phyloP scores from a whole-genome alignment of 1,284 basidiomycete genomes.

The Fomitopsis betulina region DNA sequence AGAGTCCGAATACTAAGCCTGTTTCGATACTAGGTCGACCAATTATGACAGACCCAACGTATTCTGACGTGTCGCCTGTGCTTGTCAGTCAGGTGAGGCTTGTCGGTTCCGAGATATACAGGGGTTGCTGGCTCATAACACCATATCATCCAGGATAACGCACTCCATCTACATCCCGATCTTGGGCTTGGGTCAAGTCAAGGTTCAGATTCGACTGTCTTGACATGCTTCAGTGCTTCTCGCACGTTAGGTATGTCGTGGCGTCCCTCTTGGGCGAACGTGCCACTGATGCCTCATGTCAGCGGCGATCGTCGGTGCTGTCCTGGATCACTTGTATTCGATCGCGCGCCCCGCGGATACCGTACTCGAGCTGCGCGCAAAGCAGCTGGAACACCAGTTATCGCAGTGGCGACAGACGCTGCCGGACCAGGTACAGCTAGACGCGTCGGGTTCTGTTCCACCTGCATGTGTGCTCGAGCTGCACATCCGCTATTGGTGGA shows the following conservation, averaged over 20 bases:
- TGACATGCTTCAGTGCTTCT: constrained; percentile 73
- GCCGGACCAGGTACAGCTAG: constrained; percentile 58
- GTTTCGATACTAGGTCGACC: constrained; percentile 5
- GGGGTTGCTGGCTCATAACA: background rate
- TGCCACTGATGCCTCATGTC: background rate
- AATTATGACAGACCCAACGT: background rate
- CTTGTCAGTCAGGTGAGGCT: constrained; percentile 4
- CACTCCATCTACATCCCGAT: background rate
- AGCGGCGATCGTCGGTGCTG: constrained; percentile 58
- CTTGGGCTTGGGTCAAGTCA: background rate
- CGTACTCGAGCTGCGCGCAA: constrained; percentile 46
- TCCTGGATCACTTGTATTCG: constrained; percentile 68
- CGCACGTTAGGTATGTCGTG: constrained; percentile 52
- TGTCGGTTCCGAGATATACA: background rate
- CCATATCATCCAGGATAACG: background rate
- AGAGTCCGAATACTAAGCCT: background rate
- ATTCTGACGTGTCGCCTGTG: constrained; percentile 4
- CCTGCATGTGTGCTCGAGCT: constrained; percentile 63
- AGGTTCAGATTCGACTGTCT: constrained; percentile 1
- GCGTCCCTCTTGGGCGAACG: background rate
- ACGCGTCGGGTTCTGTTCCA: constrained; percentile 32
- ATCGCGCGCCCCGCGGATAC: constrained; percentile 39
- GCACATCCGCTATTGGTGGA: constrained; percentile 82
- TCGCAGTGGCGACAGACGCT: constrained; percentile 73
- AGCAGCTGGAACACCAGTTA: constrained; percentile 54